These are phyloP conservation scores for Solanum aculeatissimum DNA, from an alignment of 305 asterid species.

Conservation along the genomic window DNA sequence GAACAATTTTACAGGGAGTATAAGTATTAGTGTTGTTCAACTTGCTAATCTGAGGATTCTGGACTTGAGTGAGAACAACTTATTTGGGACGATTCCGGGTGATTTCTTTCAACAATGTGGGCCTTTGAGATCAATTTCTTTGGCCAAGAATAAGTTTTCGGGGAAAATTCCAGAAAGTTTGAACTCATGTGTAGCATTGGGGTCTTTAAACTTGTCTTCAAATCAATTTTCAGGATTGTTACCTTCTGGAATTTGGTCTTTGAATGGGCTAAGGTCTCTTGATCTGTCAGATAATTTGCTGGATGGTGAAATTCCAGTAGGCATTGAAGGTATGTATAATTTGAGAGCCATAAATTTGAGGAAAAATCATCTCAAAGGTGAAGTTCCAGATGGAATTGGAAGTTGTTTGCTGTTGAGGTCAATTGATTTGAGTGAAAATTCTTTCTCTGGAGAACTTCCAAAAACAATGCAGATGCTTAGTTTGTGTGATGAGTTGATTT, in stretches of 20 bases:
- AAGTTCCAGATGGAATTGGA: constrained; percentile 71
- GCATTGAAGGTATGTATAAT: constrained; percentile 41
- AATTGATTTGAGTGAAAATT: constrained; percentile 62
- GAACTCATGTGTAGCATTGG: constrained; percentile 49
- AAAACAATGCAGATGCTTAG: constrained; percentile 57
- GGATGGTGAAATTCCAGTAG: constrained; percentile 65
- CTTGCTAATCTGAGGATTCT: constrained; percentile 44
- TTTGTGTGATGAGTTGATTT: constrained; percentile 33
- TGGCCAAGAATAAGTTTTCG: constrained; percentile 54
- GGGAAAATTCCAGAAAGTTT: constrained; percentile 64
- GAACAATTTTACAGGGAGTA: constrained; percentile 64
- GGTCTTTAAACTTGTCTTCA: constrained; percentile 49
- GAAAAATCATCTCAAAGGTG: constrained; percentile 50
- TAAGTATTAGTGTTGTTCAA: constrained; percentile 48
- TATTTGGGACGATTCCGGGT: constrained; percentile 40
- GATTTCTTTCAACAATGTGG: constrained; percentile 77
- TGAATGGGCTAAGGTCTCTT: constrained; percentile 46
- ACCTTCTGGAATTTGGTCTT: constrained; percentile 51
- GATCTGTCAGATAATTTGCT: constrained; percentile 74
- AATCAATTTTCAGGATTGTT: constrained; percentile 64
- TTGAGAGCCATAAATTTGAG: constrained; percentile 56
- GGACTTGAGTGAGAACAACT: constrained; percentile 66
- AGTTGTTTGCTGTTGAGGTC: constrained; percentile 50
- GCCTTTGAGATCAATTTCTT: constrained; percentile 50
- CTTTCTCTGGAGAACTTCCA: constrained; percentile 56